Percentiles rank a stretch among this genome's conserved stretches.
These are phyloP conservation scores for Diaporthe citri DNA, from an alignment of 2,329 filamentous ascomycete genomes.

Conservation along the genomic window DNA sequence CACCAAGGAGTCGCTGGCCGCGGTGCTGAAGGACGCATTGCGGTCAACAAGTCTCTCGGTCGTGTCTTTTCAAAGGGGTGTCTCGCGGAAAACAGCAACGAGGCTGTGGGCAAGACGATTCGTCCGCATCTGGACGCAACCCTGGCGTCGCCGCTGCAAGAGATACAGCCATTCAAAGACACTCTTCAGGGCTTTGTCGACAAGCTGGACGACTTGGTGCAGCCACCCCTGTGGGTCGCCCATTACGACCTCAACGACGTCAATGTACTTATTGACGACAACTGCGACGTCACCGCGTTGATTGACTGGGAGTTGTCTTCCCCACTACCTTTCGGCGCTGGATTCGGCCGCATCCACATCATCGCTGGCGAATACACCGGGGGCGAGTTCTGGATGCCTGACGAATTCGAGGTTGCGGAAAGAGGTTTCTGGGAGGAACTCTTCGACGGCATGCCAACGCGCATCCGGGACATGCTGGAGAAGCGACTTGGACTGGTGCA, in stretches of 20 bases:
- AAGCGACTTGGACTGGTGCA: neutral
- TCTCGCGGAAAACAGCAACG: neutral
- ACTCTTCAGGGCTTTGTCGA: neutral
- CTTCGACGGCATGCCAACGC: neutral
- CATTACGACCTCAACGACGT: slow-evolving; percentile 3
- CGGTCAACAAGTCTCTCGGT: neutral
- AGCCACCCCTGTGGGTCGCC: neutral
- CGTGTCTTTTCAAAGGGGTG: neutral
- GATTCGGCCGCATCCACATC: neutral
- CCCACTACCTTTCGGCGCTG: neutral
- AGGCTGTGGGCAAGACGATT: neutral
- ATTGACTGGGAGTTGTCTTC: slow-evolving; percentile 13
- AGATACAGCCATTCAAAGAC: neutral
- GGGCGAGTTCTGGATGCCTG: slow-evolving; percentile 10
- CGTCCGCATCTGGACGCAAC: slow-evolving; percentile 1
- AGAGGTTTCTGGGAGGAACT: neutral
- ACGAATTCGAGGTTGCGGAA: neutral
- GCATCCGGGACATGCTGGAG: neutral
- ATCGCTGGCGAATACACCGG: neutral
- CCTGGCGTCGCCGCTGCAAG: neutral
- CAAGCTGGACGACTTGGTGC: neutral
- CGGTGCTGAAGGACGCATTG: neutral
- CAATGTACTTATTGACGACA: neutral
- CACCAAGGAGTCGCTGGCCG: neutral
- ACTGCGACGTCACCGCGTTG: neutral